Evolutionary conservation across 2,329 filamentous ascomycete species (phyloP), one percentile per base, ranked within the genome.

Genomic region (Ascosphaera aggregata): DNA sequence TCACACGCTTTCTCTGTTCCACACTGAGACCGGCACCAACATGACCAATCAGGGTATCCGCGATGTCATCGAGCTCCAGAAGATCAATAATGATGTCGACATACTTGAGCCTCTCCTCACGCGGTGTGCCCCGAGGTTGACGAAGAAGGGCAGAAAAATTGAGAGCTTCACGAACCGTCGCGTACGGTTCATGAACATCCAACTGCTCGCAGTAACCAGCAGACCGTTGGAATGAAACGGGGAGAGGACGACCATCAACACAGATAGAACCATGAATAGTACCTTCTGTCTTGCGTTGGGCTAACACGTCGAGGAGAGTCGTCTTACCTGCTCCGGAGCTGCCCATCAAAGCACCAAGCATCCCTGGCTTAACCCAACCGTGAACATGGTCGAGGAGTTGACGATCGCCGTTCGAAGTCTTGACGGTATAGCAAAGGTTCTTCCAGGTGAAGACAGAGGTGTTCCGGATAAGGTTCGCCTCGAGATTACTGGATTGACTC

Each of bases 311-410:
- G 22, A 94, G 62, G 19, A 94, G 68, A 1, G 85, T 93, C 0
- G 85, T 94, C 58, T 94, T 94, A 42, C 85, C 85, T n/a, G 85
- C 85, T 47, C 85, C 84, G 22, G 78, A 84, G 5, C 85, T 80
- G 60, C 82, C 67, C 84, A 93, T 93, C 2, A 92, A 65, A 31
- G 81, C 84, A 9, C 84, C 93, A 40, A 92, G 56, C 13, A 81
- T 92, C 43, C 85, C 85, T 2, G 85, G 85, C 57, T 91, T 89
- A 43, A 94, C 82, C 80, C 81, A 94, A 27, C 85, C 85, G 51
- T 91, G 79, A 9, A 93, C 80, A 44, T 89, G 65, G 48, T 93
- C 76, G 42, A 94, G 62, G 49, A 94, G 79, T 34, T 76, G 72
- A 13, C 82, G 70, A 1, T 66, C 60, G 48, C 86, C 72, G 11